A percentile compares a stretch with the other conserved stretches of the same genome.
phyloP scores from a whole-genome alignment of 495 filamentous ascomycete genomes.

The Xylaria sp. region DNA sequence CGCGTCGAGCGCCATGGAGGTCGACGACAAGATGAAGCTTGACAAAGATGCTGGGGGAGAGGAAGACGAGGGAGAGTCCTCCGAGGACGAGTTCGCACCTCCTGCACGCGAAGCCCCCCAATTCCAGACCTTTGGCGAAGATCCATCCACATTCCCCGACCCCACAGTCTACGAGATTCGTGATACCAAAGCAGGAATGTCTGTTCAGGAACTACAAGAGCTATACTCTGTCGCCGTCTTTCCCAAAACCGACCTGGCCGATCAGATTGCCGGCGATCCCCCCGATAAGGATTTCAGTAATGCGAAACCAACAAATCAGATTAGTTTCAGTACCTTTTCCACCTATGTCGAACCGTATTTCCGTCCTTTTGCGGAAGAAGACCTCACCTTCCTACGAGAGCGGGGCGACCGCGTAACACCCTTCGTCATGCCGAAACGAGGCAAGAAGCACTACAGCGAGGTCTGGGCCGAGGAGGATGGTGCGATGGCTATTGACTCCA shows the following conservation, averaged over 20 bases:
- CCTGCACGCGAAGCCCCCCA: conserved; percentile 77
- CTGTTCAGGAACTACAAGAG: conserved; percentile 78
- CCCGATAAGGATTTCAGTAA: conserved; percentile 96
- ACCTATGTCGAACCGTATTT: conserved; percentile 91
- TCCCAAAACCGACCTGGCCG: conserved; percentile 76
- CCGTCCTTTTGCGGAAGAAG: conserved; percentile 89
- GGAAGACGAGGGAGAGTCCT: conserved; percentile 66
- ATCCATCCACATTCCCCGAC: conserved; percentile 90
- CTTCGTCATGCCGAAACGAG: conserved; percentile 86
- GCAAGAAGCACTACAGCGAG: conserved; percentile 84
- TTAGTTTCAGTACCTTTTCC: conserved; percentile 86
- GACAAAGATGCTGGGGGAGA: conserved; percentile 56
- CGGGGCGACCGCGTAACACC: conserved; percentile 81
- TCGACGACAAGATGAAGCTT: conserved; percentile 58
- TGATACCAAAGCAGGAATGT: conserved; percentile 72
- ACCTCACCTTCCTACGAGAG: conserved; percentile 91
- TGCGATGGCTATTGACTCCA: conserved; percentile 68
- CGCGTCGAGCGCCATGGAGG: conserved; percentile 56
- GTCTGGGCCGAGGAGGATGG: conserved; percentile 95
- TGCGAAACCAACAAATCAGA: conserved; percentile 91
- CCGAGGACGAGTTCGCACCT: conserved; percentile 75
- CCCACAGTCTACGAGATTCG: conserved; percentile 95
- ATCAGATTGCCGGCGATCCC: conserved; percentile 85
- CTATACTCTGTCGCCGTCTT: conserved; percentile 88
- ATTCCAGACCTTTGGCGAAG: conserved; percentile 83